These are phyloP conservation scores for Helminthosporium solani DNA, from an alignment of 2,329 filamentous ascomycete species.

Conservation along the genomic window DNA sequence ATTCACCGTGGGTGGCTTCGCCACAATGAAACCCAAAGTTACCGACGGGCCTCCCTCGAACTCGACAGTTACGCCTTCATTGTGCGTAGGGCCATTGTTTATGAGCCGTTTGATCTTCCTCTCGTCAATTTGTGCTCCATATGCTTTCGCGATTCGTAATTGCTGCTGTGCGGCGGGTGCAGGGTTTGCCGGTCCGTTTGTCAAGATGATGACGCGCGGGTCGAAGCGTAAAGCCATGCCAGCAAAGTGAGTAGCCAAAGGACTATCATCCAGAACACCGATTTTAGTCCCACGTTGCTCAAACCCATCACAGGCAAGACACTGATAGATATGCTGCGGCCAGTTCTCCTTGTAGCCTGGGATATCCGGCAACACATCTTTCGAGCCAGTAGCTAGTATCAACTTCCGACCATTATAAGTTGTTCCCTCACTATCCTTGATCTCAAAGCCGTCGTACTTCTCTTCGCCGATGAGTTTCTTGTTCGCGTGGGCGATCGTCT, in stretches of 20 bases:
- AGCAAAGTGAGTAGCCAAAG: slow-evolving; percentile 24
- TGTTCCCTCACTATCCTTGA: slow-evolving; percentile 45
- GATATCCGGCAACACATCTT: slow-evolving; percentile 54
- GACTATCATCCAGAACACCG: slow-evolving; percentile 25
- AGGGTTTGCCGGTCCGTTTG: slow-evolving; percentile 19
- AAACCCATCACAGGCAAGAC: slow-evolving; percentile 61
- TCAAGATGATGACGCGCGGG: slow-evolving; percentile 27
- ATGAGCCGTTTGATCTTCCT: slow-evolving; percentile 24
- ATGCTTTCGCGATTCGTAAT: slow-evolving; percentile 18
- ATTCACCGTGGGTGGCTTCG: slow-evolving; percentile 32
- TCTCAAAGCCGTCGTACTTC: slow-evolving; percentile 39
- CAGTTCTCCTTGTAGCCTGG: slow-evolving; percentile 58
- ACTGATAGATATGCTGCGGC: slow-evolving; percentile 53
- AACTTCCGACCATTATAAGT: slow-evolving; percentile 55
- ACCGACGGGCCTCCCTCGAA: slow-evolving; percentile 28
- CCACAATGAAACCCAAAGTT: slow-evolving; percentile 30
- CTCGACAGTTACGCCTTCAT: slow-evolving; percentile 28
- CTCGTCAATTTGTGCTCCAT: slow-evolving; percentile 28
- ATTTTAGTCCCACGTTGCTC: slow-evolving; percentile 53
- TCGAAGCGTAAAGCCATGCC: slow-evolving; percentile 31
- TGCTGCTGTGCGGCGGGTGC: slow-evolving; percentile 19
- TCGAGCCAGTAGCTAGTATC: slow-evolving; percentile 56
- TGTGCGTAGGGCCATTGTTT: slow-evolving; percentile 29
- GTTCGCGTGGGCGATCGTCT: slow-evolving; percentile 21
- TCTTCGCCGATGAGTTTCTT: slow-evolving; percentile 23